Evolutionary conservation across 2,329 filamentous ascomycete genomes (phyloP).

Genomic region (Colletotrichum sp.): DNA sequence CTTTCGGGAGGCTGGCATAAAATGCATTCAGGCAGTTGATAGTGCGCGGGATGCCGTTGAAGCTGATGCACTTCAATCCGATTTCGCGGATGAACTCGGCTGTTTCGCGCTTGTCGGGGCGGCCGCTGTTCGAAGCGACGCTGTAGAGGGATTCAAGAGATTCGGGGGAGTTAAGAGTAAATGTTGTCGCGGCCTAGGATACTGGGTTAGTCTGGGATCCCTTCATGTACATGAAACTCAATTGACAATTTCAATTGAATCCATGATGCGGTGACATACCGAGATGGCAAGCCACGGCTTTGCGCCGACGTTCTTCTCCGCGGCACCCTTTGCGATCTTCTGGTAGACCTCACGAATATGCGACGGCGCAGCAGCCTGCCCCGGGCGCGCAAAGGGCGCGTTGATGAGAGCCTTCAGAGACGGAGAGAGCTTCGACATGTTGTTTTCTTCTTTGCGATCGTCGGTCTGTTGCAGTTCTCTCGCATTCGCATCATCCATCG

Average conservation of each 20-base stretch:
- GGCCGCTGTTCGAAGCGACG: constrained; percentile 41
- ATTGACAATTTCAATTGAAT: neutral
- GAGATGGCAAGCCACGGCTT: constrained; percentile 72
- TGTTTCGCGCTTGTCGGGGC: constrained; percentile 36
- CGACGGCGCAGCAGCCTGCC: constrained; percentile 67
- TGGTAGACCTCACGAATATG: constrained; percentile 69
- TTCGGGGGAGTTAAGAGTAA: constrained; percentile 86
- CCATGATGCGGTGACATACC: constrained; percentile 41
- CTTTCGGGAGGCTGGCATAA: constrained; percentile 62
- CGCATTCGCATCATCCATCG: constrained; percentile 10
- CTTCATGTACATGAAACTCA: neutral
- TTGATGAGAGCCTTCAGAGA: constrained; percentile 77
- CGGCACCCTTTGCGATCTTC: constrained; percentile 67
- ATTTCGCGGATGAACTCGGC: constrained; percentile 79
- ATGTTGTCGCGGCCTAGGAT: constrained; percentile 74
- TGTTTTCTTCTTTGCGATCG: constrained; percentile 16
- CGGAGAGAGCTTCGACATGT: constrained; percentile 76
- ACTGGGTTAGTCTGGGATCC: neutral
- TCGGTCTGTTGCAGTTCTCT: neutral
- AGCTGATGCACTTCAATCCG: constrained; percentile 78
- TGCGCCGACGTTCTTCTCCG: constrained; percentile 63
- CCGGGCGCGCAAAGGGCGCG: constrained; percentile 69
- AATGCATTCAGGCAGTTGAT: constrained; percentile 84
- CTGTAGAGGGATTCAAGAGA: constrained; percentile 70
- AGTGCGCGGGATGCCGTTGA: constrained; percentile 82